These are phyloP conservation scores for Tylopilus sp. DNA, from an alignment of 768 basidiomycete species.

Conservation along the genomic window DNA sequence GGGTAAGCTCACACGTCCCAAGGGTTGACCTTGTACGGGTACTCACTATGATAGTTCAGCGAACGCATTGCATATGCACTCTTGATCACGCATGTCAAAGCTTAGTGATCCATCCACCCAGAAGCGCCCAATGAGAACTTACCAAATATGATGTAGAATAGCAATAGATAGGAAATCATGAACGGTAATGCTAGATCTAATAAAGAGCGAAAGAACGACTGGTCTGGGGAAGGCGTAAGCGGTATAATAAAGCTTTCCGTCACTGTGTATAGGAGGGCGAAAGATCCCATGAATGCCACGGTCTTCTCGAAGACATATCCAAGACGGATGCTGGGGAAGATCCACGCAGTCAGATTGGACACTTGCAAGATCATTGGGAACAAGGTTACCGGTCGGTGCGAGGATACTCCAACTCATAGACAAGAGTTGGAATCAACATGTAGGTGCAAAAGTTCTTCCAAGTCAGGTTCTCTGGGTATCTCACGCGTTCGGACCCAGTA, in stretches of 20 bases:
- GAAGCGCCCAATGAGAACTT: conserved; percentile 1
- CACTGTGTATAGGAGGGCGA: conserved; percentile 88
- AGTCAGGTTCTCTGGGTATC: conserved; percentile 85
- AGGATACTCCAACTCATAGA: conserved; percentile 96
- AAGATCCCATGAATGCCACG: conserved; percentile 92
- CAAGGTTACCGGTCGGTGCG: conserved; percentile 70
- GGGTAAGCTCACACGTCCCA: not conserved
- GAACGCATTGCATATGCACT: conserved; percentile 95
- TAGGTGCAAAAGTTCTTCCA: conserved; percentile 81
- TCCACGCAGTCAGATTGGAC: not conserved
- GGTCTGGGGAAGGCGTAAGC: conserved; percentile 60
- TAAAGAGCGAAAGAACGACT: conserved; percentile 71
- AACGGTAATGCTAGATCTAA: conserved; percentile 90
- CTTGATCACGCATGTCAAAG: conserved; percentile 34
- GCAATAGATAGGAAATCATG: conserved; percentile 86
- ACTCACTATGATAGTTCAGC: conserved; percentile 86
- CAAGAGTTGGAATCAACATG: conserved; percentile 85
- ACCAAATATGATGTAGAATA: conserved; percentile 88
- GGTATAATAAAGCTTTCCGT: conserved; percentile 95
- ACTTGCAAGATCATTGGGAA: not conserved
- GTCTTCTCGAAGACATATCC: conserved; percentile 54
- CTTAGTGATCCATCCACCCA: conserved; percentile 1
- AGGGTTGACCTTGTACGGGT: not conserved
- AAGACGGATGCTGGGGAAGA: conserved; percentile 39
- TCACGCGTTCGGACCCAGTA: conserved; percentile 59